A percentile compares a stretch with the other conserved stretches of the same genome.
phyloP scores from a whole-genome alignment of 208 protist species.

The Vickermania spadyakhi region DNA sequence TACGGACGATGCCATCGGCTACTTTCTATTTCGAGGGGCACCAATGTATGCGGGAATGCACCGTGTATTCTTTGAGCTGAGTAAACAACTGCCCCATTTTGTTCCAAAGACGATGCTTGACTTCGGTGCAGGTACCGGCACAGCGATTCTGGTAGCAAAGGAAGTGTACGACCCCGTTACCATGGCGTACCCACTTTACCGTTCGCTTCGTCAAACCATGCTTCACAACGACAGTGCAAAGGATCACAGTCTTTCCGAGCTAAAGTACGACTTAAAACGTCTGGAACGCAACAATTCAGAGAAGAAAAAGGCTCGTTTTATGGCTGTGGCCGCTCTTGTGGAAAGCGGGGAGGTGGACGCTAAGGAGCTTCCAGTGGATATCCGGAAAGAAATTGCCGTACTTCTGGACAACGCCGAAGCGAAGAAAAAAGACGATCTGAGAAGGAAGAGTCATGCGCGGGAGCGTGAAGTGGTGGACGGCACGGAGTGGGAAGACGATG shows the following conservation, averaged over 20 bases:
- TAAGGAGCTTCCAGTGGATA: conserved; percentile 51
- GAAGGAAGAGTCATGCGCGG: conserved; percentile 46
- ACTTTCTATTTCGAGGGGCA: conserved; percentile 80
- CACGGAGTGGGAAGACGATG: conserved; percentile 71
- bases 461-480: conserved; percentile 72
- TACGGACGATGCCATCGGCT: conserved; percentile 74
- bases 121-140: conserved; percentile 81
- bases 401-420: conserved; percentile 47
- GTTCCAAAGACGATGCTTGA: conserved; percentile 84
- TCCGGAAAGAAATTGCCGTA: conserved; percentile 60
- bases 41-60: conserved; percentile 87
- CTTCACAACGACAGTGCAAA: conserved; percentile 48
- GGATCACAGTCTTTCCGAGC: conserved; percentile 42
- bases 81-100: conserved; percentile 82
- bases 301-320: conserved; percentile 80
- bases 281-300: conserved; percentile 73
- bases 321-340: conserved; percentile 77
- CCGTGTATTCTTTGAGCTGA: conserved; percentile 80
- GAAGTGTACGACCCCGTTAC: conserved; percentile 81
- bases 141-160: conserved; percentile 76
- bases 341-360: conserved; percentile 69
- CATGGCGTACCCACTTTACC: conserved; percentile 81
- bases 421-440: conserved; percentile 36
- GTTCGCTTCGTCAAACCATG: conserved; percentile 77
- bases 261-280: conserved; percentile 62